A percentile compares a stretch with the other conserved stretches of the same genome.
These are phyloP conservation scores for Kwoniella sp. DNA, from an alignment of 768 basidiomycete genomes.

Conservation along the genomic window DNA sequence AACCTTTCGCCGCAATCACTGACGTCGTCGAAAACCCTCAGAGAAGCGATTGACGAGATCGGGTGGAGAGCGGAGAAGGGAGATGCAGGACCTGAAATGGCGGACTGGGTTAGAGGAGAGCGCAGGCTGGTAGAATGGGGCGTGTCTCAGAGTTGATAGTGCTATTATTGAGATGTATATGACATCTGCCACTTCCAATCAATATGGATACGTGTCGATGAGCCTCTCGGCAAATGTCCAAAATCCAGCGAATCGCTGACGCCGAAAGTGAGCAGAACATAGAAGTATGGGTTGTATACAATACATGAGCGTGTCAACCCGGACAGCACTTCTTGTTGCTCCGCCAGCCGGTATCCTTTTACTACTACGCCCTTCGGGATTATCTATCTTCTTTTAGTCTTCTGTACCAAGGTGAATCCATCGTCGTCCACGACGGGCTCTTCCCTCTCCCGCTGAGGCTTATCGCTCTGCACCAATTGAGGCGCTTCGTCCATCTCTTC, in stretches of 20 bases:
- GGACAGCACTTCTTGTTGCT: too few species aligned
- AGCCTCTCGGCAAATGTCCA: too few species aligned
- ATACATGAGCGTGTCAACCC: background rate
- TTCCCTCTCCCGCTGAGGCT: slow-evolving; percentile 54
- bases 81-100: slow-evolving; percentile 16
- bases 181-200: too few species aligned
- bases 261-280: too few species aligned
- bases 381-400: slow-evolving; percentile 45
- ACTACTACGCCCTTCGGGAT: background rate
- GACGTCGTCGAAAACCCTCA: background rate
- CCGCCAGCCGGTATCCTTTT: too few species aligned
- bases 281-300: background rate
- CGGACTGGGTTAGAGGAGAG: slow-evolving; percentile 36
- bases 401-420: slow-evolving; percentile 78
- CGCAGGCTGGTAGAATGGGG: slow-evolving; percentile 22
- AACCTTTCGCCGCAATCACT: slow-evolving; percentile 1
- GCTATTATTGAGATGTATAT: too few species aligned
- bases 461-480: slow-evolving; percentile 60
- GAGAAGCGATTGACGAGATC: slow-evolving; percentile 27
- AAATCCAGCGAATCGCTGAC: too few species aligned
- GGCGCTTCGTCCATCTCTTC: slow-evolving; percentile 59
- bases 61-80: slow-evolving; percentile 22
- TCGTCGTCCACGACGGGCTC: slow-evolving; percentile 86
- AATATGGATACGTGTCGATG: too few species aligned
- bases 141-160: background rate